Percentiles rank a stretch among this genome's conserved stretches.
Conservation (phyloP, 2,329 filamentous ascomycete species). For the Diaporthe amygdali region DNA sequence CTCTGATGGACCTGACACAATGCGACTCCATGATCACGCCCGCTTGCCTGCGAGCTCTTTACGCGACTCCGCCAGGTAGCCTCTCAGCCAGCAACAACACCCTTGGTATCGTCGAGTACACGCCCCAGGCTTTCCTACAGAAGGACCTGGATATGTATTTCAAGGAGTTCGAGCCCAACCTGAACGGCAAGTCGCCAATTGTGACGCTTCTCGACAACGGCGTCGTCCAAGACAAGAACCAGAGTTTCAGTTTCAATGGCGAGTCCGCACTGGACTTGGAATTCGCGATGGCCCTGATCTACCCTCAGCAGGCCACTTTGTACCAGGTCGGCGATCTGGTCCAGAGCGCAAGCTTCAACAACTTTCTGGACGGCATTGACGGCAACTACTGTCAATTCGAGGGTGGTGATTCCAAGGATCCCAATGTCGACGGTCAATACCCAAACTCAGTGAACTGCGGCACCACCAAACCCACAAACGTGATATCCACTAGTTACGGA, state of each 20-base stretch:
- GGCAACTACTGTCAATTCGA: slow-evolving; percentile 50
- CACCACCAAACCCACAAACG: slow-evolving; percentile 50
- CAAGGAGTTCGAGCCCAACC: slow-evolving; percentile 45
- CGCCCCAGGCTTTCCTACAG: slow-evolving; percentile 57
- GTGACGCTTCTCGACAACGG: slow-evolving; percentile 40
- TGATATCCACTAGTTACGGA: slow-evolving; percentile 60
- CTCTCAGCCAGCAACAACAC: slow-evolving; percentile 47
- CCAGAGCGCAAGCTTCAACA: slow-evolving; percentile 34
- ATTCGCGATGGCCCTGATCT: slow-evolving; percentile 54
- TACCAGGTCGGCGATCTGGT: slow-evolving; percentile 49
- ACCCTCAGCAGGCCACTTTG: slow-evolving; percentile 54
- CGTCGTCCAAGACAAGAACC: slow-evolving; percentile 38
- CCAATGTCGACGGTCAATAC: slow-evolving; percentile 42
- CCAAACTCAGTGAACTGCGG: slow-evolving; percentile 50
- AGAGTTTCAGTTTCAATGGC: slow-evolving; percentile 44
- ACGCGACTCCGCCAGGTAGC: slow-evolving; percentile 46
- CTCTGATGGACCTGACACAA: slow-evolving; percentile 36
- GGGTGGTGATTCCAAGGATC: slow-evolving; percentile 45
- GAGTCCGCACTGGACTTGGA: slow-evolving; percentile 42
- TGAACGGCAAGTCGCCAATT: slow-evolving; percentile 45
- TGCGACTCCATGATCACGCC: slow-evolving; percentile 64
- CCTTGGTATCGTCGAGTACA: slow-evolving; percentile 61
- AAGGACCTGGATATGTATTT: slow-evolving; percentile 55
- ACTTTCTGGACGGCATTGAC: slow-evolving; percentile 45
- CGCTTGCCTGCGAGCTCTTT: slow-evolving; percentile 57